These are phyloP conservation scores for Russula ochroleuca DNA, from an alignment of 768 basidiomycete genomes.

Conservation along the genomic window DNA sequence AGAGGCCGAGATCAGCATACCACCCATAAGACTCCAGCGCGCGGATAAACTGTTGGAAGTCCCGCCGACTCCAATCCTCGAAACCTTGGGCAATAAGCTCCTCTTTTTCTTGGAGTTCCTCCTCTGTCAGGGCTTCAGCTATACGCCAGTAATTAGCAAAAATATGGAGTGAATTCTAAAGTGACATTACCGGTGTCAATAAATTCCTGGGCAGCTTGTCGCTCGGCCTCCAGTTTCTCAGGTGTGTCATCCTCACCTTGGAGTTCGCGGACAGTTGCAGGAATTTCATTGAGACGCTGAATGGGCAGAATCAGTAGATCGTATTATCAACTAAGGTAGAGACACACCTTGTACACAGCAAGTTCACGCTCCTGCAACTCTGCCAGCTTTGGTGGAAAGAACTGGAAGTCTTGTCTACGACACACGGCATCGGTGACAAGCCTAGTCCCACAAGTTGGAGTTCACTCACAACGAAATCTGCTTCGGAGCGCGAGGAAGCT, in stretches of 20 bases:
- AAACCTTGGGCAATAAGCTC: slow-evolving; percentile 74
- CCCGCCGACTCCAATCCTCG: slow-evolving; percentile 85
- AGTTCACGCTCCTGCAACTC: slow-evolving; percentile 85
- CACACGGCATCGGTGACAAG: not conserved
- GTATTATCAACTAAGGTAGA: not conserved
- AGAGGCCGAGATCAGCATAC: slow-evolving; percentile 39
- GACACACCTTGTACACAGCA: slow-evolving; percentile 66
- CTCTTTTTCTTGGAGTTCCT: slow-evolving; percentile 80
- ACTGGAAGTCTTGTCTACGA: slow-evolving; percentile 89
- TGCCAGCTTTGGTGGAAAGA: slow-evolving; percentile 78
- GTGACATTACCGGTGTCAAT: slow-evolving; percentile 71
- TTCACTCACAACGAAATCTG: slow-evolving; percentile 69
- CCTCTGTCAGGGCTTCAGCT: slow-evolving; percentile 91
- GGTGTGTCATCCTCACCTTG: slow-evolving; percentile 69
- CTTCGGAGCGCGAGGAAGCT: slow-evolving; percentile 81
- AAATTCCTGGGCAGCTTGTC: slow-evolving; percentile 70
- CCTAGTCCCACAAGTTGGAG: not conserved
- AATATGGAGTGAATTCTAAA: no score
- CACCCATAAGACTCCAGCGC: slow-evolving; percentile 79
- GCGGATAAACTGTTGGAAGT: slow-evolving; percentile 88
- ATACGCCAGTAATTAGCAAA: slow-evolving; percentile 5
- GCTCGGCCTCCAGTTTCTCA: slow-evolving; percentile 82
- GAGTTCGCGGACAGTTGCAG: slow-evolving; percentile 59
- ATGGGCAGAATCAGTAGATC: slow-evolving; percentile 4
- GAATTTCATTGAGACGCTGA: slow-evolving; percentile 63